Evolutionary conservation across 768 basidiomycete genomes (phyloP).

Genomic region (Panaeolus papilionaceus): DNA sequence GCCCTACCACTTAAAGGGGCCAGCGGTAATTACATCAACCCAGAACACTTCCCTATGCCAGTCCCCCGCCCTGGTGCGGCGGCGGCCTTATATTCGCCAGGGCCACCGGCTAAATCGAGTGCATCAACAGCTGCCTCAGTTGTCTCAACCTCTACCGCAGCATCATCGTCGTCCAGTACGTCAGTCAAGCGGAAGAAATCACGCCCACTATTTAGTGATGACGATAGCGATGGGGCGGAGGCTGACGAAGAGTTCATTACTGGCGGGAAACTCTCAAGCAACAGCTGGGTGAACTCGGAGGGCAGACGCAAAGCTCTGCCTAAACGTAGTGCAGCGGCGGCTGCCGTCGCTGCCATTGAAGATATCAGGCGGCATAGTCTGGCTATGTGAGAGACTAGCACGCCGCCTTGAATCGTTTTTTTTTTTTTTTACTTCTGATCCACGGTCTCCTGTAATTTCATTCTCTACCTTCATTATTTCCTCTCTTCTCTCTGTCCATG

Average conservation of each 20-base stretch:
- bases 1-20: conserved; percentile 37
- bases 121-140: conserved; percentile 36
- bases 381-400: conserved; percentile 50
- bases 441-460: conserved; percentile 6
- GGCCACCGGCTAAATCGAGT: conserved; percentile 36
- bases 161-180: conserved; percentile 34
- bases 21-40: conserved; percentile 36
- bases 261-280: conserved; percentile 31
- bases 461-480: conserved; percentile 9
- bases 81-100: conserved; percentile 38
- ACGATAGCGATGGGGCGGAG: conserved; percentile 73
- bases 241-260: conserved; percentile 70
- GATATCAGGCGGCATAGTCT: conserved; percentile 73
- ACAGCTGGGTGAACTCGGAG: conserved; percentile 60
- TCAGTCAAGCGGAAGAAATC: conserved; percentile 60
- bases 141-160: conserved; percentile 24
- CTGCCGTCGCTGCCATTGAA: conserved; percentile 46
- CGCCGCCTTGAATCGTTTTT: background rate
- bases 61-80: conserved; percentile 42
- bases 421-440: background rate
- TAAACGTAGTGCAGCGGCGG: conserved; percentile 33
- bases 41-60: conserved; percentile 43
- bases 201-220: conserved; percentile 46
- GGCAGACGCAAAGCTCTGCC: conserved; percentile 55
- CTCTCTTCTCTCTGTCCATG: background rate